These are phyloP conservation scores for Russula foetens DNA, from an alignment of 768 basidiomycete genomes.

Conservation along the genomic window DNA sequence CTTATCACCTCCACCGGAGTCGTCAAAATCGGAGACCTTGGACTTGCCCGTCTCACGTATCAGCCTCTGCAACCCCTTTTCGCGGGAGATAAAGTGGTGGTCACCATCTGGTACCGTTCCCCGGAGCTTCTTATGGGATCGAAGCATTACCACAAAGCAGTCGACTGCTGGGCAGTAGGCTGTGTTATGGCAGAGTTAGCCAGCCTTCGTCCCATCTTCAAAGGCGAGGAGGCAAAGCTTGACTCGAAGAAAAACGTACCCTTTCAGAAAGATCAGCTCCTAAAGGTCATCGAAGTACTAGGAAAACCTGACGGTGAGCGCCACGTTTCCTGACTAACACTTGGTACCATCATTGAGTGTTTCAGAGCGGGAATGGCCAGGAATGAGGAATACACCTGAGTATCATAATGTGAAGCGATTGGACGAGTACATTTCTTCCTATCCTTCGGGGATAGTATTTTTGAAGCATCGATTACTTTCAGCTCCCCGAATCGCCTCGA, in stretches of 20 bases:
- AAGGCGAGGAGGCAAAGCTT: conserved; percentile 96
- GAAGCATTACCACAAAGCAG: conserved; percentile 94
- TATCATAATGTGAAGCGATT: conserved; percentile 75
- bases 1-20: conserved; percentile 83
- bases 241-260: conserved; percentile 97
- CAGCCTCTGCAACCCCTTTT: conserved; percentile 88
- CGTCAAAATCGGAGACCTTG: conserved; percentile 98
- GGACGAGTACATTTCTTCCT: conserved; percentile 46
- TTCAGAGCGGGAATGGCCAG: conserved; percentile 85
- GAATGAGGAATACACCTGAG: conserved; percentile 79
- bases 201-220: conserved; percentile 92
- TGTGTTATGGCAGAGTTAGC: conserved; percentile 97
- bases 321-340: neutral
- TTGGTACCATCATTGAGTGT: neutral
- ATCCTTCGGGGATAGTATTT: neutral
- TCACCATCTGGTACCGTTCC: conserved; percentile 99
- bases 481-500: conserved; percentile 54
- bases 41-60: conserved; percentile 85
- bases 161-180: conserved; percentile 96
- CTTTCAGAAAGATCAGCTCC: conserved; percentile 90
- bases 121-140: conserved; percentile 95
- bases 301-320: conserved; percentile 77
- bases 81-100: conserved; percentile 95
- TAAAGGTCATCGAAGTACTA: conserved; percentile 93
- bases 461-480: neutral